phyloP scores from a whole-genome alignment of 495 filamentous ascomycete genomes.

The Extremus antarcticus region DNA sequence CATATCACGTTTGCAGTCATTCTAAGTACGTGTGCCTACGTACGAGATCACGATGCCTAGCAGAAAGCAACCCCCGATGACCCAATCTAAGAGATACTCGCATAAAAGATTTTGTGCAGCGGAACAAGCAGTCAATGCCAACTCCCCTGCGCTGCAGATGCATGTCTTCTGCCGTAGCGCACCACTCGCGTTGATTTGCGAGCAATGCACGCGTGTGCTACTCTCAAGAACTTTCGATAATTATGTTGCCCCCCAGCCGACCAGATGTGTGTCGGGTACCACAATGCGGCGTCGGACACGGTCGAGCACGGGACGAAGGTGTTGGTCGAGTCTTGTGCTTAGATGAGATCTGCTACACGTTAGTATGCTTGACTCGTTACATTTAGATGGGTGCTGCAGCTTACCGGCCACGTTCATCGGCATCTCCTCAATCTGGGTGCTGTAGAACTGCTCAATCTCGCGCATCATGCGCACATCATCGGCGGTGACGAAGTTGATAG shows the following conservation, averaged over 20 bases:
- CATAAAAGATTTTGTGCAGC: constrained; percentile 2
- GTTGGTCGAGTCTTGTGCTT: constrained; percentile 5
- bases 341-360: constrained; percentile 25
- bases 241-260: not conserved
- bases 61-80: constrained; percentile 5
- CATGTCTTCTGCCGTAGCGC: constrained; percentile 2
- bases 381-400: constrained; percentile 6
- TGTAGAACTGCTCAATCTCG: constrained; percentile 81
- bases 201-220: not conserved
- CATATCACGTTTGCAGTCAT: no score
- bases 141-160: constrained; percentile 2
- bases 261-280: not conserved
- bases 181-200: not conserved
- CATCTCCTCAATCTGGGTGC: constrained; percentile 78
- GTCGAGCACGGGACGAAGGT: constrained; percentile 1
- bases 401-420: constrained; percentile 68
- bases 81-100: constrained; percentile 4
- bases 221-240: not conserved
- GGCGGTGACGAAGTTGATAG: constrained; percentile 99
- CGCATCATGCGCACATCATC: constrained; percentile 99
- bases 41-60: constrained; percentile 13
- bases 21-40: no score
- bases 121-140: not conserved
- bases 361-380: constrained; percentile 1
- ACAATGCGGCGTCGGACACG: not conserved